phyloP scores from a whole-genome alignment of 2,329 filamentous ascomycete species.

The Colletotrichum theobromicola region DNA sequence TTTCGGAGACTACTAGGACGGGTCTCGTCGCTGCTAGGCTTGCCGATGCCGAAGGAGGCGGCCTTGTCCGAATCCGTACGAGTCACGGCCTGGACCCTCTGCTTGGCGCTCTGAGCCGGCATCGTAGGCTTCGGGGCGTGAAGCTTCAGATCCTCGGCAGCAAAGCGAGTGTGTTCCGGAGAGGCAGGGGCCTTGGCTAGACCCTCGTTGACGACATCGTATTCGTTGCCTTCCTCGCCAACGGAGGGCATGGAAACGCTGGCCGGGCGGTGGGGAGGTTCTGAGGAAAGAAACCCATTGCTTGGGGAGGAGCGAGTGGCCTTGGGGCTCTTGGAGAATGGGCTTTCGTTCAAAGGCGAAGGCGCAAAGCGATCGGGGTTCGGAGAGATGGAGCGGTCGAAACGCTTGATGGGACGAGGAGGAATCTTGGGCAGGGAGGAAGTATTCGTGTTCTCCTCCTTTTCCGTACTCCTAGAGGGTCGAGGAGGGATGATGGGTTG shows the following conservation, averaged over 20 bases:
- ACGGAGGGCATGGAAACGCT: constrained; percentile 85
- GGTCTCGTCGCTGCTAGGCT: constrained; percentile 61
- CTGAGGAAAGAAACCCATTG: constrained; percentile 35
- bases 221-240: constrained; percentile 90
- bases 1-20: constrained; percentile 54
- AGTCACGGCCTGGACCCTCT: constrained; percentile 82
- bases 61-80: constrained; percentile 90
- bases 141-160: constrained; percentile 82
- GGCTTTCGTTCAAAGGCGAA: constrained; percentile 81
- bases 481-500: constrained; percentile 63
- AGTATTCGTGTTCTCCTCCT: constrained; percentile 35
- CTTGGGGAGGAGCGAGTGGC: constrained; percentile 38
- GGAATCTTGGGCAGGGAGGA: constrained; percentile 71
- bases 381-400: constrained; percentile 79
- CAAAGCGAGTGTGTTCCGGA: constrained; percentile 76
- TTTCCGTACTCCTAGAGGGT: constrained; percentile 56
- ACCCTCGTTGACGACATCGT: constrained; percentile 66
- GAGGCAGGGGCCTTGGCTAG: constrained; percentile 43
- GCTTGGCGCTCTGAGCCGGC: constrained; percentile 80
- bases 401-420: constrained; percentile 74
- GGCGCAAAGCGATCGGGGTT: constrained; percentile 80
- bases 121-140: constrained; percentile 89
- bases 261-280: constrained; percentile 64
- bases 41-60: constrained; percentile 83
- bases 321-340: constrained; percentile 55